Conservation (phyloP, 345 rosid species). For the Mercurialis annua region DNA sequence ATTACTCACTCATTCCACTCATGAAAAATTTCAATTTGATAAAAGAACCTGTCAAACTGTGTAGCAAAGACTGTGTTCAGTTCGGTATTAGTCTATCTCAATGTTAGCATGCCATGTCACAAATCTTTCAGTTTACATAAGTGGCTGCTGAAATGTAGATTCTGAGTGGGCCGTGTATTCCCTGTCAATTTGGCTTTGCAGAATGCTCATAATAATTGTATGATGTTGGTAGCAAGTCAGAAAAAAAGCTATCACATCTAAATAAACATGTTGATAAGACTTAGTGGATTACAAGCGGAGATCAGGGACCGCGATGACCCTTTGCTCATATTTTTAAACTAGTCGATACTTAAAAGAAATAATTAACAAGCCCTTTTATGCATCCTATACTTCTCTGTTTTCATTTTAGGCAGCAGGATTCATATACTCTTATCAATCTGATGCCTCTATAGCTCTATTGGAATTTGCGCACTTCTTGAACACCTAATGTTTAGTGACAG, state of each 20-base stretch:
- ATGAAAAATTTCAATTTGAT: not conserved
- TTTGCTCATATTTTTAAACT: not conserved
- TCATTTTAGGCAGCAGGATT: not conserved
- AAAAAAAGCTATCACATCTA: not conserved
- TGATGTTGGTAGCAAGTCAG: not conserved
- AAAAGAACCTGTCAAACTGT: not conserved
- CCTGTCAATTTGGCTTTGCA: not conserved
- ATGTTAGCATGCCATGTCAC: not conserved
- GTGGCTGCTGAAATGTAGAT: not conserved
- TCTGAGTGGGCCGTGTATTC: not conserved
- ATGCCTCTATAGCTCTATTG: not conserved
- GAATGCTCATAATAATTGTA: not conserved
- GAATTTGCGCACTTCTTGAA: not conserved
- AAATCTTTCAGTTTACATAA: not conserved
- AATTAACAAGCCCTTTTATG: no score
- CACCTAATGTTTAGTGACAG: not conserved
- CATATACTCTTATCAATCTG: not conserved
- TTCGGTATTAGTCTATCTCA: not conserved
- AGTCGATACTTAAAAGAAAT: no score
- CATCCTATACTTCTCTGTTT: no score
- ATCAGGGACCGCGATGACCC: not conserved
- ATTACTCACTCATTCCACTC: not conserved
- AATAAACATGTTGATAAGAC: not conserved
- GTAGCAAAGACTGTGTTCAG: not conserved
- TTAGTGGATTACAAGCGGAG: not conserved